Conservation (phyloP, 176 grass and related monocot genomes). For the Avena atlantica region DNA sequence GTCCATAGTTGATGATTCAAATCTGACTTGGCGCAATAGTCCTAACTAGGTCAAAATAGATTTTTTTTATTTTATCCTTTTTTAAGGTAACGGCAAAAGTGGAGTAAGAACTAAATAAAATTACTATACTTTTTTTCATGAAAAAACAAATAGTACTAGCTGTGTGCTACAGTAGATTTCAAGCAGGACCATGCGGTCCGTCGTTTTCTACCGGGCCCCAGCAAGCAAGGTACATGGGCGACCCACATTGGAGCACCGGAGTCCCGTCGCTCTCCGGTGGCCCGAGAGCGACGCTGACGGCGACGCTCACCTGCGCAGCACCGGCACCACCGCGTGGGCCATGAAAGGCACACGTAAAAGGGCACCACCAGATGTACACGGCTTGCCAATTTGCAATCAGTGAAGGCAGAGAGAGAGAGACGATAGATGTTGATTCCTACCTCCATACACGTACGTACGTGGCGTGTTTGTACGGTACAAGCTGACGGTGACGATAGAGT, state of each 20-base stretch:
- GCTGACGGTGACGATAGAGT: not conserved
- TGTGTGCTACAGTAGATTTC: not conserved
- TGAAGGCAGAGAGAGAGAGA: not conserved
- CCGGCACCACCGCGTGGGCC: slow-evolving; percentile 25
- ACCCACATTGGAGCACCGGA: slow-evolving; percentile 9
- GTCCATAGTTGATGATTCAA: not conserved
- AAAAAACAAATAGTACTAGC: not conserved
- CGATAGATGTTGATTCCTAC: not conserved
- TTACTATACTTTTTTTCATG: too few relatives aligned
- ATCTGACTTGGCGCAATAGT: not conserved
- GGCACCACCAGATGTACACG: not conserved
- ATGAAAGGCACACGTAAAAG: slow-evolving; percentile 1
- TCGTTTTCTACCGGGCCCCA: slow-evolving; percentile 4
- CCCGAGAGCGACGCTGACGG: not conserved
- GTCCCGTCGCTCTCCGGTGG: slow-evolving; percentile 11
- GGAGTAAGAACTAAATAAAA: not conserved
- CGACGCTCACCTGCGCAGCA: slow-evolving; percentile 9
- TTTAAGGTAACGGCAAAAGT: not conserved
- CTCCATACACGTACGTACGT: slow-evolving; percentile 5
- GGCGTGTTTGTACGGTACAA: not conserved
- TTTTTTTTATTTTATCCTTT: not conserved
- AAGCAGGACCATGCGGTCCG: not conserved
- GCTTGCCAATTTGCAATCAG: not conserved
- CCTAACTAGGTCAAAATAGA: not conserved
- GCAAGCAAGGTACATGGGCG: not conserved